Evolutionary conservation across 306 rosid genomes (phyloP).

Genomic region (Coriaria nepalensis): DNA sequence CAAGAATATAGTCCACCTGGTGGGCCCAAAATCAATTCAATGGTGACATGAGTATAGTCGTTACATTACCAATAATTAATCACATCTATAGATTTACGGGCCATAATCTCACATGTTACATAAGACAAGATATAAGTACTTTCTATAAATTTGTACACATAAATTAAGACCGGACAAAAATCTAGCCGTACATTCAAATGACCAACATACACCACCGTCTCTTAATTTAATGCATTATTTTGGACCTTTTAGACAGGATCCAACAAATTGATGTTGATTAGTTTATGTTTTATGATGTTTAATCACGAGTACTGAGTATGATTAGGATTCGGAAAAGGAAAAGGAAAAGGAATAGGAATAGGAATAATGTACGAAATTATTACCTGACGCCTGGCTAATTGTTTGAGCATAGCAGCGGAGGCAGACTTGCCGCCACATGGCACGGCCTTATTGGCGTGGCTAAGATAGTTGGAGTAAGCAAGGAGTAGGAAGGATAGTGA

Average conservation of each 20-base stretch:
- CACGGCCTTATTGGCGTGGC: constrained; percentile 76
- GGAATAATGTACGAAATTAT: too few species aligned
- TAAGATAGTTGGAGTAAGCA: constrained; percentile 76
- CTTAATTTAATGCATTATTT: constrained; percentile 5
- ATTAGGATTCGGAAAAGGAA: background rate
- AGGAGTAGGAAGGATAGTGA: constrained; percentile 73
- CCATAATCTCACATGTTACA: too few species aligned
- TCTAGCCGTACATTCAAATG: constrained; percentile 47
- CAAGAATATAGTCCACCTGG: constrained; percentile 89
- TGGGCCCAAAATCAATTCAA: constrained; percentile 15
- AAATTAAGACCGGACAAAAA: constrained; percentile 20
- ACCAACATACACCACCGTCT: constrained; percentile 3
- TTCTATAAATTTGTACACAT: background rate
- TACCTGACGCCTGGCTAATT: constrained; percentile 73
- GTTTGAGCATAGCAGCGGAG: constrained; percentile 61
- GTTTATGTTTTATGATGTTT: background rate
- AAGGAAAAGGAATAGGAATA: too few species aligned
- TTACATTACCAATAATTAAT: too few species aligned
- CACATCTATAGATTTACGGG: too few species aligned
- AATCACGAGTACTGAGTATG: background rate
- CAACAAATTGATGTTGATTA: background rate
- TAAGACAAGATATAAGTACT: too few species aligned
- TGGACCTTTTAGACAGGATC: too few species aligned
- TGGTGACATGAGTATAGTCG: background rate
- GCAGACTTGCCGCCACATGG: constrained; percentile 71